These are phyloP conservation scores for Moelleriella libera DNA, from an alignment of 2,329 filamentous ascomycete genomes.

Conservation along the genomic window DNA sequence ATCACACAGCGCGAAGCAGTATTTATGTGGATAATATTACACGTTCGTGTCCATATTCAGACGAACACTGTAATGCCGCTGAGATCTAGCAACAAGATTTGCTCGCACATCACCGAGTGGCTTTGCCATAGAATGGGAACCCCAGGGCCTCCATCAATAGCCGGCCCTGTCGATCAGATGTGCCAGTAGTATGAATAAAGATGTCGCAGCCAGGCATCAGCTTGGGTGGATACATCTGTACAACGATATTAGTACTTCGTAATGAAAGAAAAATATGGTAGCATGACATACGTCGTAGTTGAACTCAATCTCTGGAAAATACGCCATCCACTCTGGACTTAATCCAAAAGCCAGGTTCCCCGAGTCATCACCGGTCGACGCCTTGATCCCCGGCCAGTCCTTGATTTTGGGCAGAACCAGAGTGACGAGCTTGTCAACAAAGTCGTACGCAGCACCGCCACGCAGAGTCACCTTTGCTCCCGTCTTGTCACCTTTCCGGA, in stretches of 20 bases:
- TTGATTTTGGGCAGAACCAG: constrained; percentile 90
- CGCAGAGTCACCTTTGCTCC: constrained; percentile 65
- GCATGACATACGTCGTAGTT: constrained; percentile 69
- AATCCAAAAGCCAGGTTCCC: constrained; percentile 83
- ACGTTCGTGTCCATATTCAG: too few species aligned
- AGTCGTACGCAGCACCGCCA: constrained; percentile 76
- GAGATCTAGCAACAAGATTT: neutral
- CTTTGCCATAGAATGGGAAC: constrained; percentile 66
- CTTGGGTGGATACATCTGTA: constrained; percentile 43
- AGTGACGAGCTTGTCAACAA: constrained; percentile 79
- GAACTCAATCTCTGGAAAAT: constrained; percentile 88
- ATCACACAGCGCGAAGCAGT: too few species aligned
- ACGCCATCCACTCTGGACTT: constrained; percentile 55
- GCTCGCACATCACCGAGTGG: constrained; percentile 21
- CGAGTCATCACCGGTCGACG: constrained; percentile 63
- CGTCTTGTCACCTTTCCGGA: constrained; percentile 56
- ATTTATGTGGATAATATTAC: too few species aligned
- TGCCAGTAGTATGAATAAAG: constrained; percentile 71
- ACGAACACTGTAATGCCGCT: too few species aligned
- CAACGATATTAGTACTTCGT: constrained; percentile 4
- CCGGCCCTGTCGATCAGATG: constrained; percentile 71
- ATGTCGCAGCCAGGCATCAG: constrained; percentile 81
- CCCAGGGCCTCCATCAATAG: constrained; percentile 41
- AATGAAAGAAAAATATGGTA: constrained; percentile 8
- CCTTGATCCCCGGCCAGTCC: constrained; percentile 66